phyloP scores from a whole-genome alignment of 1,139 yeast genomes.

The Lodderomyces metapsilosis region DNA sequence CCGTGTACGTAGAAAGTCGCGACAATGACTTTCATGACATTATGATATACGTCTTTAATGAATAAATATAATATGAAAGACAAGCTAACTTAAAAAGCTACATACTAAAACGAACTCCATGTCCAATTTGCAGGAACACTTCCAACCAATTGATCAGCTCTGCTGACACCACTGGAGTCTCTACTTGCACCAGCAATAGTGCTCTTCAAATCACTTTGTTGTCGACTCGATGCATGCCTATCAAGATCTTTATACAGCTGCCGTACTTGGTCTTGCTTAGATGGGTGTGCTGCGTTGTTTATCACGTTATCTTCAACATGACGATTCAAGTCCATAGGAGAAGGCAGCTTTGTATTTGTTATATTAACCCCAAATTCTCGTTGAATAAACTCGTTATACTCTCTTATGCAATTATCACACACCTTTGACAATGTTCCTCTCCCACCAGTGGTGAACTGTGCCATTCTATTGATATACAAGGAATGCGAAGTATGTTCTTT shows the following conservation, averaged over 20 bases:
- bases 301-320: slow-evolving; percentile 8
- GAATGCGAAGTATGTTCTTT: slow-evolving; percentile 60
- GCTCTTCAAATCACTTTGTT: slow-evolving; percentile 1
- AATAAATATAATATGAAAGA: background rate
- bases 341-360: slow-evolving; percentile 4
- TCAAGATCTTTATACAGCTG: slow-evolving; percentile 1
- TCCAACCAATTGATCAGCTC: slow-evolving; percentile 40
- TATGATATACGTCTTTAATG: background rate
- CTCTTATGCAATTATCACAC: slow-evolving; percentile 71
- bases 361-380: slow-evolving; percentile 38
- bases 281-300: background rate
- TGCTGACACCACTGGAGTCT: slow-evolving; percentile 9
- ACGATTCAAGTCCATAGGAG: background rate
- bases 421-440: slow-evolving; percentile 75
- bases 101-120: slow-evolving; percentile 62
- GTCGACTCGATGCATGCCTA: background rate
- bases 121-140: slow-evolving; percentile 78
- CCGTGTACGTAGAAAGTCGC: background rate
- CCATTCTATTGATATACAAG: slow-evolving; percentile 62
- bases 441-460: slow-evolving; percentile 74
- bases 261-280: slow-evolving; percentile 2
- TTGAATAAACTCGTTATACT: slow-evolving; percentile 56
- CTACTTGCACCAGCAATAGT: slow-evolving; percentile 2
- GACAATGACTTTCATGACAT: background rate
- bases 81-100: background rate